phyloP scores from a whole-genome alignment of 1,139 yeast genomes.

The Pichia sp. region DNA sequence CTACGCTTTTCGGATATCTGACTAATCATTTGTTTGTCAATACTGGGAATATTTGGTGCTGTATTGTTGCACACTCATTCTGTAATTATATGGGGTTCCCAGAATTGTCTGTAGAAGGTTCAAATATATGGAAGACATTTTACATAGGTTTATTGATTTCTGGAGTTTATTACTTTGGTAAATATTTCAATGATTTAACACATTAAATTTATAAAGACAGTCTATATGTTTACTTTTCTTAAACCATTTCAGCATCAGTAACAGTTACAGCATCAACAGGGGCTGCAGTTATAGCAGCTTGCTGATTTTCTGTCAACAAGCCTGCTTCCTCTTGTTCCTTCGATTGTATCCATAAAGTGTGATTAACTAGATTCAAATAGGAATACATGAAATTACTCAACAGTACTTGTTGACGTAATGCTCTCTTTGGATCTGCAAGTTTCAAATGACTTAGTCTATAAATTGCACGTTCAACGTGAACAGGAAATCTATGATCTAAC shows the following conservation, averaged over 20 bases:
- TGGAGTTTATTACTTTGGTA: constrained; percentile 32
- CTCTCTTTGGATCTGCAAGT: constrained; percentile 88
- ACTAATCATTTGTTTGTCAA: constrained; percentile 54
- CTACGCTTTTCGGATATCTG: constrained; percentile 72
- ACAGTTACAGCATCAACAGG: too few relatives aligned
- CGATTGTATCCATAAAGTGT: constrained; percentile 69
- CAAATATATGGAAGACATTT: constrained; percentile 16
- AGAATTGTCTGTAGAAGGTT: constrained; percentile 25
- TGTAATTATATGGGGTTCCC: constrained; percentile 86
- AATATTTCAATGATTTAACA: constrained; percentile 29
- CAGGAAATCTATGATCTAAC: constrained; percentile 82
- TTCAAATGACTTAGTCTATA: constrained; percentile 87
- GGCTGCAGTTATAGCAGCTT: too few relatives aligned
- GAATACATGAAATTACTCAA: constrained; percentile 96
- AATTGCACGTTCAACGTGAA: constrained; percentile 92
- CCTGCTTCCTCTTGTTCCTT: constrained; percentile 21
- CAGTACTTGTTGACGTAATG: constrained; percentile 83
- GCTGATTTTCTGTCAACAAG: neutral
- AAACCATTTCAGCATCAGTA: neutral
- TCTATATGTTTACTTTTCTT: neutral
- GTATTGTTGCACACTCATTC: constrained; percentile 56
- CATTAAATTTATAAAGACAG: neutral
- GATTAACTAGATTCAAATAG: constrained; percentile 87
- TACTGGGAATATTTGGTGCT: constrained; percentile 53
- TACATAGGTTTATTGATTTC: constrained; percentile 39